phyloP scores from a whole-genome alignment of 306 rosid genomes.

The Canavalia gladiata region DNA sequence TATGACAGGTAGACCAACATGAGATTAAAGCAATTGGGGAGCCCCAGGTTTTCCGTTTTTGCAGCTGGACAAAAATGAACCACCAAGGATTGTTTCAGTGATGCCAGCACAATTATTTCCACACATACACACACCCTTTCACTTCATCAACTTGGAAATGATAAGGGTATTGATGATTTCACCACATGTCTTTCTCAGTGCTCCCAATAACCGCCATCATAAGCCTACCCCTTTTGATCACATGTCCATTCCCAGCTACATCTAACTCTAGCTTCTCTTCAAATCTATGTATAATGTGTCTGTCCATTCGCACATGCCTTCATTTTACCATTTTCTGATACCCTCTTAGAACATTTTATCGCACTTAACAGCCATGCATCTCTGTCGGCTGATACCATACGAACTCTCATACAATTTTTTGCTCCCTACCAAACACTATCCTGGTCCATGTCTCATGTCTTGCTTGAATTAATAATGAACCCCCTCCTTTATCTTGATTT shows the following conservation, averaged over 20 bases:
- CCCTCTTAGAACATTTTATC: neutral
- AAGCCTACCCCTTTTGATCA: slow-evolving; percentile 16
- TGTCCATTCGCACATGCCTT: slow-evolving; percentile 21
- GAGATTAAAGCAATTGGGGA: neutral
- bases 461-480: slow-evolving; percentile 28
- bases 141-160: slow-evolving; percentile 41
- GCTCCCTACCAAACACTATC: slow-evolving; percentile 48
- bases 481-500: slow-evolving; percentile 34
- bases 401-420: slow-evolving; percentile 10
- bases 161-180: slow-evolving; percentile 48
- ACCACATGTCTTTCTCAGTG: slow-evolving; percentile 38
- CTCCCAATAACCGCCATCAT: slow-evolving; percentile 34
- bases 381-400: slow-evolving; percentile 39
- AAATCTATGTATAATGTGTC: neutral
- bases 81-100: slow-evolving; percentile 4
- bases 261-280: slow-evolving; percentile 6
- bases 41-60: neutral
- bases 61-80: slow-evolving; percentile 15
- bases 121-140: neutral
- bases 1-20: neutral
- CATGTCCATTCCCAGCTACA: slow-evolving; percentile 29
- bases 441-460: slow-evolving; percentile 15
- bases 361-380: slow-evolving; percentile 25
- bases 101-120: slow-evolving; percentile 46
- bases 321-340: slow-evolving; percentile 13